A percentile compares a stretch with the other conserved stretches of the same genome.
phyloP scores from a whole-genome alignment of 2,329 filamentous ascomycete genomes.

The Rosellinia necatrix region DNA sequence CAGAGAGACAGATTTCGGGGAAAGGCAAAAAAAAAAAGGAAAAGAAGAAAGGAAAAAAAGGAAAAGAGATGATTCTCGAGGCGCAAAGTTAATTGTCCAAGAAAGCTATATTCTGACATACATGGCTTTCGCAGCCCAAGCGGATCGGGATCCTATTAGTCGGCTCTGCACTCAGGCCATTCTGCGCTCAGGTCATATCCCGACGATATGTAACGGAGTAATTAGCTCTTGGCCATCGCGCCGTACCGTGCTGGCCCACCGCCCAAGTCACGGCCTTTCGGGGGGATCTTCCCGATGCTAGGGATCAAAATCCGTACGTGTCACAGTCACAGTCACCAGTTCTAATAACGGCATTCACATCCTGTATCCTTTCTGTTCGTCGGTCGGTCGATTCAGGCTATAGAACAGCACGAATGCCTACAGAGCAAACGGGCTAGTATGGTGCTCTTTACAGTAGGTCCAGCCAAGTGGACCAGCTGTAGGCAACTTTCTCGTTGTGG shows the following conservation, averaged over 20 bases:
- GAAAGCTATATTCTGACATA: constrained; percentile 18
- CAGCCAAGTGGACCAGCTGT: background rate
- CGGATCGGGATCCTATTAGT: constrained; percentile 8
- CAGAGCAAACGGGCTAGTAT: no score
- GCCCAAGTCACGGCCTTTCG: background rate
- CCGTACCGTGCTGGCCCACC: background rate
- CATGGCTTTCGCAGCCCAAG: background rate
- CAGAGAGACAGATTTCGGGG: background rate
- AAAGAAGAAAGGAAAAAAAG: background rate
- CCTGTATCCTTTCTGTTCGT: no score
- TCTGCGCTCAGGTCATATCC: background rate
- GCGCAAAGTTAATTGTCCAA: no score
- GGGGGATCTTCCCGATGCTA: background rate
- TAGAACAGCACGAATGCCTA: no score
- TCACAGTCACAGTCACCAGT: background rate
- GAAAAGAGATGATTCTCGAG: background rate
- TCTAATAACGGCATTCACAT: background rate
- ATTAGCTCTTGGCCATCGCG: no score
- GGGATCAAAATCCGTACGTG: background rate
- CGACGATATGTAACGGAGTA: background rate
- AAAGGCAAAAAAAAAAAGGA: background rate
- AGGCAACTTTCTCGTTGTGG: background rate
- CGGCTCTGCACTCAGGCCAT: background rate
- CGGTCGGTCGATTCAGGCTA: no score
- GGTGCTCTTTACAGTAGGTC: background rate